Evolutionary conservation across 805 yeast species (phyloP), one percentile per base, ranked within the genome.

Genomic region (Candida pini): DNA sequence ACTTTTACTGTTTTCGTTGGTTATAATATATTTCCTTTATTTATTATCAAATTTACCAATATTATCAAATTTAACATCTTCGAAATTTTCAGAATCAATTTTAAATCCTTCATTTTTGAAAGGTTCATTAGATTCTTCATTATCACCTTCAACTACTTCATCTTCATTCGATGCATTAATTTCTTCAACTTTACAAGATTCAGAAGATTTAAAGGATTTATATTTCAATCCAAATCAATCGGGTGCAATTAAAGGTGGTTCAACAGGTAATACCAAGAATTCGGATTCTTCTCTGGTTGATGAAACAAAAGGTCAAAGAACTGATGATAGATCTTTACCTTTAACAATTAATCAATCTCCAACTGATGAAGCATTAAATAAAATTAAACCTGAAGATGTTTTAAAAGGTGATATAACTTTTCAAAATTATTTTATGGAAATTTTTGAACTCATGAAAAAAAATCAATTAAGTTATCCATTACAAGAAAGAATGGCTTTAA

Each of bases 401-500:
- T 34, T 50, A 9, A 53, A 53, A 31, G 62, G 62, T 28, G 62
- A 56, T 39, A 47, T 51, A 5, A 53, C 58, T 8, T 56, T 53
- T 43, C 62, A 56, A 35, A 54, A 48, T 28, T 56, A 50, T 29
- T 58, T 57, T 31, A 47, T 44, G n/a, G 54, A 54, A 28, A 49
- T 57, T 8, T 54, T 58, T 26, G 53, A 54, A 34, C 34, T 56
- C 21, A 51, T 58, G 44, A 41, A 43, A 27, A 48, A 47, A 16
- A 58, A 58, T 32, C 52, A 48, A 30, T 36, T 58, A 21, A 49
- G 54, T 23, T 54, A 51, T 38, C 63, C 63, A 8, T 41, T 58
- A 17, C 48, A 44, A 18, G 56, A 59, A 40, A 48, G 63, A 42
- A 43, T 45, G 43, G 37, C 34, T 7, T 40, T 56, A 21, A 48